Evolutionary conservation across 2,329 filamentous ascomycete genomes (phyloP), one percentile per base, ranked within the genome.

Genomic region (Cladosporium phlei): DNA sequence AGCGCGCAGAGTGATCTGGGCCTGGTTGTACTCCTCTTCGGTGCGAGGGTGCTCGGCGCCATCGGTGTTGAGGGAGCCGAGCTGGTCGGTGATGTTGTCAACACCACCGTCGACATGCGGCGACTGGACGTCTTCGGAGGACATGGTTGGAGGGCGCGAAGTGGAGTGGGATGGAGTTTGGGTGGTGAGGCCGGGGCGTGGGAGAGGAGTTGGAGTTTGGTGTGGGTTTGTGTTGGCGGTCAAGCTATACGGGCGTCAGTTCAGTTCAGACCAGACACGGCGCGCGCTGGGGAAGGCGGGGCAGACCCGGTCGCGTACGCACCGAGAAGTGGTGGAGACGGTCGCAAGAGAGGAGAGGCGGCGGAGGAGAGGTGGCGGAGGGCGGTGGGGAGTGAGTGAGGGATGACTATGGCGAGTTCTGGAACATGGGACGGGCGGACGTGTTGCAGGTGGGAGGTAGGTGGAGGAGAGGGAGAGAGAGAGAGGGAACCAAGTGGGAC

Each of bases 21-120:
- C 83, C 67, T 89, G 82, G 42, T 88, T 89, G 66, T 98, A 98
- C 70, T 98, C 93, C 67, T 97, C 90, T 60, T 98, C 93, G 49
- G 91, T 95, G 74, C 91, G 93, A 61, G 88, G 91, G 51, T 91
- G 88, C 56, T 86, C 86, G 58, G 93, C 86, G 39, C 81, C 83
- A 53, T 70, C 66, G 37, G 68, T 60, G 59, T 63, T 67, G 39
- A 71, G 56, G 45, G 60, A 61, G 48, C 68, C 64, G 50, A 74
- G 64, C 51, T 66, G 64, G 39, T 73, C 69, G 57, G 63, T 56
- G 52, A 73, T 47, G 48, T 56, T 48, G 51, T 62, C 59, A 48
- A 63, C 52, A 53, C 57, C 57, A 32, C 55, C 56, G 54, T 63
- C 60, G 34, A 58, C 39, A 29, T 48, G 52, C 44, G 53, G 44